Evolutionary conservation across 345 rosid genomes (phyloP).

Genomic region (Brassica carinata): DNA sequence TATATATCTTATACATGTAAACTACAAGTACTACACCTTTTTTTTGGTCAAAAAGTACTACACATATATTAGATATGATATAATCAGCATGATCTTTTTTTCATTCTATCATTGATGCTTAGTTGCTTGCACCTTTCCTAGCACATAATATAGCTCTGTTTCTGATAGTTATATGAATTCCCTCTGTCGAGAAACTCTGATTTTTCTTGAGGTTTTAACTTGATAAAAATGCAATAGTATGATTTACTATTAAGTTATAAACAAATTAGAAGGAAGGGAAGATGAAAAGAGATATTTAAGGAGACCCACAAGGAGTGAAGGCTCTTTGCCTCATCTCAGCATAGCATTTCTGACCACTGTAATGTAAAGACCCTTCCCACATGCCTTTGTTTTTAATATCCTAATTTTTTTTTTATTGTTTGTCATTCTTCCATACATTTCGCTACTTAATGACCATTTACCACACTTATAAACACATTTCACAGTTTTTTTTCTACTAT

Average conservation of each 20-base stretch:
- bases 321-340: slow-evolving; percentile 38
- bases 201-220: neutral
- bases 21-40: neutral
- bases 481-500: neutral
- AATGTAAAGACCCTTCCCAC: slow-evolving; percentile 36
- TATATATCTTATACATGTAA: neutral
- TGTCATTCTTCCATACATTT: slow-evolving; percentile 31
- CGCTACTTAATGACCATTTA: slow-evolving; percentile 18
- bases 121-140: slow-evolving; percentile 4
- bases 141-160: neutral
- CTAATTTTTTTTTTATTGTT: neutral
- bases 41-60: neutral
- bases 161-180: neutral
- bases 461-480: neutral
- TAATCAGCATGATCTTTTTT: neutral
- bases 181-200: neutral
- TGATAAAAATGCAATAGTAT: slow-evolving; percentile 23
- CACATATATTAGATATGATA: neutral
- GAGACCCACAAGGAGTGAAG: slow-evolving; percentile 46
- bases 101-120: neutral
- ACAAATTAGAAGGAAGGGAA: slow-evolving; percentile 23
- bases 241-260: slow-evolving; percentile 4
- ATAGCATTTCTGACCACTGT: slow-evolving; percentile 39
- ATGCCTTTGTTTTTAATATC: slow-evolving; percentile 12
- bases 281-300: slow-evolving; percentile 37